Conservation (phyloP, 345 rosid genomes). For the Citrus unshiu region DNA sequence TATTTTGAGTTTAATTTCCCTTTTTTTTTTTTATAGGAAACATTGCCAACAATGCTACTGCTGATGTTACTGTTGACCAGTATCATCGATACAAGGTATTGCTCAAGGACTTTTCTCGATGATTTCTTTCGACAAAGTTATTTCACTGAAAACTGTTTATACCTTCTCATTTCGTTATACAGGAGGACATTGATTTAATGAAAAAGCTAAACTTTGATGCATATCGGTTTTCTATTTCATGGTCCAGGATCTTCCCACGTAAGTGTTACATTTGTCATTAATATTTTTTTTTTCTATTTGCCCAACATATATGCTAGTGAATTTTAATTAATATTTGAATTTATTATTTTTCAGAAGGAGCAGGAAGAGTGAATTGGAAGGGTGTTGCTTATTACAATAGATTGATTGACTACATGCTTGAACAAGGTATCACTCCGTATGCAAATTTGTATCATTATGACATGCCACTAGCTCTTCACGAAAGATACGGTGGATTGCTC, state of each 20-base stretch:
- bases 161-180: too few species aligned
- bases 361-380: background rate
- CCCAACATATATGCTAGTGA: background rate
- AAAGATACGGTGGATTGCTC: conserved; percentile 37
- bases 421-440: conserved; percentile 37
- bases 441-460: conserved; percentile 57
- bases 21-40: conserved; percentile 20
- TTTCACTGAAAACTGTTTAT: too few species aligned
- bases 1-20: background rate
- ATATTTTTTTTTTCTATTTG: background rate
- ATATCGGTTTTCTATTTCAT: conserved; percentile 55
- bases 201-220: conserved; percentile 45
- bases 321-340: too few species aligned
- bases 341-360: background rate
- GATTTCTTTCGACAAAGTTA: too few species aligned
- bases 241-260: conserved; percentile 59
- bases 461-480: conserved; percentile 50
- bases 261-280: background rate
- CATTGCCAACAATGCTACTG: conserved; percentile 19
- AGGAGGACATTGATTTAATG: conserved; percentile 42
- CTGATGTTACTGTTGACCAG: background rate
- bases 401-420: conserved; percentile 28
- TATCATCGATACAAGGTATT: background rate
- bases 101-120: too few species aligned
- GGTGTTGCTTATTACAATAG: background rate